Evolutionary conservation across 23 red algal genomes (phyloP).

Genomic region (Gracilaria caudata): DNA sequence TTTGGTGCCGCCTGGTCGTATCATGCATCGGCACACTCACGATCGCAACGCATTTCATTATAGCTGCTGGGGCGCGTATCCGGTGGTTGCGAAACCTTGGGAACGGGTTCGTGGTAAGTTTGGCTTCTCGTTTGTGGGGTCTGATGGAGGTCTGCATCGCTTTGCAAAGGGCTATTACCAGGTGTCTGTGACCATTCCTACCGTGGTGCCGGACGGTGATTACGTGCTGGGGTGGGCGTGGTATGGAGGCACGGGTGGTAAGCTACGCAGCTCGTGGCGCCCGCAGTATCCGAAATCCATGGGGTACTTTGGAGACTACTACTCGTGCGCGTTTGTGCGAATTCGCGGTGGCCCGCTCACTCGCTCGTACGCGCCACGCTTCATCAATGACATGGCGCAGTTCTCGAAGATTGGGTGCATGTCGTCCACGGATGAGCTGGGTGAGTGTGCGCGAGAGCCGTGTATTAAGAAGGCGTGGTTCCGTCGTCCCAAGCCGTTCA

Average conservation of each 20-base stretch:
- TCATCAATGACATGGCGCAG: conserved; percentile 50
- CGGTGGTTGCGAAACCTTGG: background rate
- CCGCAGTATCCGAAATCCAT: background rate
- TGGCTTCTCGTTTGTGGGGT: conserved; percentile 41
- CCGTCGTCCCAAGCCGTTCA: conserved; percentile 24
- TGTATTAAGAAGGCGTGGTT: conserved; percentile 14
- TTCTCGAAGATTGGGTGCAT: conserved; percentile 38
- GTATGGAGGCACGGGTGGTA: conserved; percentile 51
- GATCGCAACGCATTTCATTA: conserved; percentile 64
- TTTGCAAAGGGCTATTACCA: conserved; percentile 47
- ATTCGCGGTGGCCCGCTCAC: conserved; percentile 23
- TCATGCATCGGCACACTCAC: conserved; percentile 33
- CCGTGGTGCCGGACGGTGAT: conserved; percentile 62
- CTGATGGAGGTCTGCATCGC: conserved; percentile 17
- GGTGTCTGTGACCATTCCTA: conserved; percentile 27
- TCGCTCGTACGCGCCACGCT: conserved; percentile 1
- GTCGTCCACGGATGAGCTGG: conserved; percentile 31
- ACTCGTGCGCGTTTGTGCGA: conserved; percentile 54
- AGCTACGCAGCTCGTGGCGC: background rate
- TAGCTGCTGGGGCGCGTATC: conserved; percentile 74
- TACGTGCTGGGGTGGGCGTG: conserved; percentile 61
- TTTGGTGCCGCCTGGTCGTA: conserved; percentile 13
- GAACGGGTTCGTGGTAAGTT: conserved; percentile 12
- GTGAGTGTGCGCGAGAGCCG: conserved; percentile 47
- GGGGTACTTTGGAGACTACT: conserved; percentile 57